phyloP scores from a whole-genome alignment of 2,329 filamentous ascomycete genomes.

The Sarocladium brachiariae region DNA sequence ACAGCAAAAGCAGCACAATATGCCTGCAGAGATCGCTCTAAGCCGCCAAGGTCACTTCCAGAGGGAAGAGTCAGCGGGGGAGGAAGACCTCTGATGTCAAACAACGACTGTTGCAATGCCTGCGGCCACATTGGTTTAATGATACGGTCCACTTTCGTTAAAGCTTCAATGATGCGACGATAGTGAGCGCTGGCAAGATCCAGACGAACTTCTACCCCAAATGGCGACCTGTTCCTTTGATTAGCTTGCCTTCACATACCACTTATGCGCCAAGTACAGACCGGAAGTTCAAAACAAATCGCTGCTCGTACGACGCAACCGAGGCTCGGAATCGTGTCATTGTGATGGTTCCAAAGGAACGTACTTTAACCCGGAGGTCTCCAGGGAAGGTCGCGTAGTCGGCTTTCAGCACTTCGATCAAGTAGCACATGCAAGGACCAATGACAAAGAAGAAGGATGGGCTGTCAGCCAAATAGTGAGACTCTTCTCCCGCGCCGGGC shows the following conservation, averaged over 20 bases:
- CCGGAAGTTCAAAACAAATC: conserved; percentile 50
- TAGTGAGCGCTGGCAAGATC: conserved; percentile 50
- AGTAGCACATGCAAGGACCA: conserved; percentile 45
- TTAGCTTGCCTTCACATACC: neutral
- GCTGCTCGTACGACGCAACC: conserved; percentile 44
- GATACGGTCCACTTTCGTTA: conserved; percentile 48
- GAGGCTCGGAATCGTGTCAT: conserved; percentile 45
- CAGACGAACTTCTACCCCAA: conserved; percentile 36
- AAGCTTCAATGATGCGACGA: conserved; percentile 44
- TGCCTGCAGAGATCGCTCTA: conserved; percentile 47
- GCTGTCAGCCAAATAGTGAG: conserved; percentile 40
- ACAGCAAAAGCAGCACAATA: conserved; percentile 48
- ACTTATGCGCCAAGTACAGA: conserved; percentile 22
- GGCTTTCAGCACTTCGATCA: conserved; percentile 42
- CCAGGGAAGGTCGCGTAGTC: conserved; percentile 33
- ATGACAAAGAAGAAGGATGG: conserved; percentile 49
- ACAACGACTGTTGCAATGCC: conserved; percentile 45
- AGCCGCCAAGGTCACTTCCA: conserved; percentile 47
- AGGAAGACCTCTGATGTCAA: conserved; percentile 44
- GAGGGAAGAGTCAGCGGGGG: conserved; percentile 47
- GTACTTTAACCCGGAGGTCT: conserved; percentile 43
- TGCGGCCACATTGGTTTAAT: conserved; percentile 54
- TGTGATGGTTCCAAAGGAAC: conserved; percentile 45
- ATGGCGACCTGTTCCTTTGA: conserved; percentile 27
- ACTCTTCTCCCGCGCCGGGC: conserved; percentile 33